Evolutionary conservation across 768 basidiomycete genomes (phyloP).

Genomic region (Amanita thiersii): DNA sequence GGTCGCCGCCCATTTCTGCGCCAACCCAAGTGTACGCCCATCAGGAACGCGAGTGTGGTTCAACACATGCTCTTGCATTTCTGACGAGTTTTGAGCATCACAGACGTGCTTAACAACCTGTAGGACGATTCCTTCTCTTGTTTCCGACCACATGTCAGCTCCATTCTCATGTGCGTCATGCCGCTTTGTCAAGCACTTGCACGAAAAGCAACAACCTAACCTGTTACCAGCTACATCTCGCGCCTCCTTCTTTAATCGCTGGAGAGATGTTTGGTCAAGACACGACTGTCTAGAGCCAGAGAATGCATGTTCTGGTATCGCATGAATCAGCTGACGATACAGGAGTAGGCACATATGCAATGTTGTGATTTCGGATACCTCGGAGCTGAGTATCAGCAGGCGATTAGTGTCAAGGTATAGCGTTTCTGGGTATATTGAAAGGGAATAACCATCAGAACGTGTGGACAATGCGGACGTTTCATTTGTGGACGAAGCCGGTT

Average conservation of each 20-base stretch:
- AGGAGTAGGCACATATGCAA: constrained; percentile 78
- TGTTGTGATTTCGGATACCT: constrained; percentile 66
- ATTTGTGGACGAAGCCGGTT: constrained; percentile 20
- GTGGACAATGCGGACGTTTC: constrained; percentile 18
- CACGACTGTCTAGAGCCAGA: constrained; percentile 11
- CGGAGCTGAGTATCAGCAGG: constrained; percentile 54
- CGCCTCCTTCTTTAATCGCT: constrained; percentile 66
- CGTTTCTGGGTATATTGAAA: constrained; percentile 60
- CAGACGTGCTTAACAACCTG: constrained; percentile 70
- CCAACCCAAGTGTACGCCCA: constrained; percentile 44
- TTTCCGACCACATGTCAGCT: constrained; percentile 41
- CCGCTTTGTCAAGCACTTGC: constrained; percentile 17
- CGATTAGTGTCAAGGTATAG: constrained; percentile 73
- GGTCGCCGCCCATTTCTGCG: constrained; percentile 63
- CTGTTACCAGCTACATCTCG: constrained; percentile 59
- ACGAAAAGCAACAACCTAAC: constrained; percentile 52
- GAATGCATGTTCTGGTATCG: constrained; percentile 31
- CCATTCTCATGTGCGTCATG: constrained; percentile 24
- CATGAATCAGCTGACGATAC: constrained; percentile 60
- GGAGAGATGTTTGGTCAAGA: constrained; percentile 28
- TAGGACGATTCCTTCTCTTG: constrained; percentile 60
- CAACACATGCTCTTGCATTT: neutral
- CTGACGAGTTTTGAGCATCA: constrained; percentile 24
- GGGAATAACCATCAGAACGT: constrained; percentile 17
- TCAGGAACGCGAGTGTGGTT: constrained; percentile 29